Base-by-base conservation (phyloP, 2,329 filamentous ascomycete species). In the Dothiorella sarmentorum region DNA sequence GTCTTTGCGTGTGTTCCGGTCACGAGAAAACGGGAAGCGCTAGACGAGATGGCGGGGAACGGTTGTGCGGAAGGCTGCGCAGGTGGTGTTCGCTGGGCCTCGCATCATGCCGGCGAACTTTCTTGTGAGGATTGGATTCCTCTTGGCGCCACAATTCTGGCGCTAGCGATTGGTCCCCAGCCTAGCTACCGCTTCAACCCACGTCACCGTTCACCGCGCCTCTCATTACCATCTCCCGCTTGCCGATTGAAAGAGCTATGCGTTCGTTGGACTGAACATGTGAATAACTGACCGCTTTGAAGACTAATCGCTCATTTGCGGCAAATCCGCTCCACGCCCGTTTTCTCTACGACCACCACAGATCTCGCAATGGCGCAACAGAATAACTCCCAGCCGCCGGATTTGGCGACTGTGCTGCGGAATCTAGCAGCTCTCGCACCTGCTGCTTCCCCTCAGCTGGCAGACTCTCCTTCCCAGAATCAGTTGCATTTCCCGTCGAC, bases 361-460 rank as follows among this genome's bases (percentile, higher is more conserved):
- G 10, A 13, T 11, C 40, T 35, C 47, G 61, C n/a, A 1, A 75
- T 75, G 73, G 65, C 69, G 6, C 64, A 70, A 20, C 63, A 66
- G 9, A 33, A 45, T 29, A 59, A 63, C 24, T 51, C 43, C 3
- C 61, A 64, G 22, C 65, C 68, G 26, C 63, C 68, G 33, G 69
- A 73, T 52, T 60, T 75, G 13, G 71, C 65, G n/a, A 60, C 68
- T 13, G 72, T 75, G 29, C 63, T 74, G 17, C 62, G 63, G 13
- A 73, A 71, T 1, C 66, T 74, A 5, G 71, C 71, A 13, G 68
- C 62, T 43, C 62, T 74, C 1, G 31, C 31, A n/a, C 31, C 53
- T 31, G 7, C 53, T 44, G 24, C 27, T 22, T 22, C 18, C n/a
- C n/a, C n/a, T 35, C 43, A 37, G 47, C 47, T 17, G 20, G 7